Evolutionary conservation across 805 yeast species (phyloP).

Genomic region (Yarrowia sp.): DNA sequence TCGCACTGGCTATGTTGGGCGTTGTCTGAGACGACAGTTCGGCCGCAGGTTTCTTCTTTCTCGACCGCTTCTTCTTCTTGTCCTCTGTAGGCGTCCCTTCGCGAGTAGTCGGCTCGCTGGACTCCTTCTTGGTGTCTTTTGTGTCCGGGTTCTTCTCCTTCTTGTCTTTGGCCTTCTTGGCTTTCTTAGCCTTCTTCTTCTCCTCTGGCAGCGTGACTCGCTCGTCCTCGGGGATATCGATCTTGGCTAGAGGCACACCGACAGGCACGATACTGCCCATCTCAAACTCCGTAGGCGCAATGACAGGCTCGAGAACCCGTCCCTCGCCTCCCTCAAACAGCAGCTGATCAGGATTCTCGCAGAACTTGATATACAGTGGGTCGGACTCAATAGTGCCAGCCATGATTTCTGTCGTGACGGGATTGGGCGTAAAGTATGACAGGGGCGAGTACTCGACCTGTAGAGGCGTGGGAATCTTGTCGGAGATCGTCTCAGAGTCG

Average conservation of each 20-base stretch:
- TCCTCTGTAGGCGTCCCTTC: not conserved
- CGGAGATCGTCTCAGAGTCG: not conserved
- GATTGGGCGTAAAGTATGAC: not conserved
- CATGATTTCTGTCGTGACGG: not conserved
- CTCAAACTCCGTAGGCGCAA: constrained; percentile 9
- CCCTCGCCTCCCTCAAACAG: constrained; percentile 7
- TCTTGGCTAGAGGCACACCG: constrained; percentile 12
- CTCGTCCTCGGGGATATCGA: constrained; percentile 17
- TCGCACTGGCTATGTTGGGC: too few species aligned
- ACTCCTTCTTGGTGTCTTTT: not conserved
- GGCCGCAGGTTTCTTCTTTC: not conserved
- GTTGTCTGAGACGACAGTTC: too few species aligned
- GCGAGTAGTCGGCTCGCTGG: not conserved
- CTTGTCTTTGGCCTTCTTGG: not conserved
- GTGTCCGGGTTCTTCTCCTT: not conserved
- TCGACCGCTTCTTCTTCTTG: constrained; percentile 8
- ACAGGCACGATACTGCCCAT: constrained; percentile 3
- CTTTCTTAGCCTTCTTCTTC: constrained; percentile 11
- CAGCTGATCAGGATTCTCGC: constrained; percentile 14
- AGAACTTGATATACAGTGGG: constrained; percentile 7
- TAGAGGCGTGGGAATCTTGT: not conserved
- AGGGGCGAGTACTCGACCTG: constrained; percentile 19
- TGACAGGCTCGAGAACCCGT: not conserved
- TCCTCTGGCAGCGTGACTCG: not conserved
- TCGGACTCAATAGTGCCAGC: constrained; percentile 7